Evolutionary conservation across 306 rosid species (phyloP), one percentile per base, ranked within the genome.

Genomic region (Leucaena leucocephala): DNA sequence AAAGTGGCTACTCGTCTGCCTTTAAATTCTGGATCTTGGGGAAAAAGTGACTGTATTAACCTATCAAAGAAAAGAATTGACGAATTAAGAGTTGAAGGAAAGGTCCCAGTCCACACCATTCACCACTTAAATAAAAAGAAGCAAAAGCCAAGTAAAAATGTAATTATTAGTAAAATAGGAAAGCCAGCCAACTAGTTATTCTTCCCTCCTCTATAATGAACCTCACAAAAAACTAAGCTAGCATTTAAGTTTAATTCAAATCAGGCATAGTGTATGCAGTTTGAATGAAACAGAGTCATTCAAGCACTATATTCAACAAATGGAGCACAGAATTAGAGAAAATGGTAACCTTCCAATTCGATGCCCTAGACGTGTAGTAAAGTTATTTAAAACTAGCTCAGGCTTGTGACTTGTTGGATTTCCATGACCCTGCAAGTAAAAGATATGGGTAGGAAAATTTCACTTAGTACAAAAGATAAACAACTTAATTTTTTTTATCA

Each of bases 1-100:
- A 95, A 93, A 43, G 99, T 95, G 15, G 85, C 98, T 55, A 95
- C 99, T 82, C 93, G 87, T 13, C 98, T 91, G 43, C 98, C 97
- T 80, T 82, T 93, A 68, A 93, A 91, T 54, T 95, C 87, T 52
- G 98, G 99, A 40, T 81, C 90, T 95, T 95, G 99, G 0, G 96
- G 97, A 81, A 95, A 95, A 80, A 95, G 83, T 67, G 99, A 85
- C 64, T 88, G 99, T 74, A 93, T 84, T 79, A 91, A 78, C 85
- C 99, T 95, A 82, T 77, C 71, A 66, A 42, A 38, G 68, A 81
- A 78, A 62, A 9, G 17, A 84, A 86, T 36, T 14, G 68, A 63
- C 40, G 11, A 52, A 83, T 73, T 58, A 69, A 44, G 63, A 63
- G 38, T 71, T 55, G 49, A 75, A 66, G 49, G 42, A 58, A 33